A percentile compares a stretch with the other conserved stretches of the same genome.
Conservation (phyloP, 768 basidiomycete genomes). For the Russula olivacea region DNA sequence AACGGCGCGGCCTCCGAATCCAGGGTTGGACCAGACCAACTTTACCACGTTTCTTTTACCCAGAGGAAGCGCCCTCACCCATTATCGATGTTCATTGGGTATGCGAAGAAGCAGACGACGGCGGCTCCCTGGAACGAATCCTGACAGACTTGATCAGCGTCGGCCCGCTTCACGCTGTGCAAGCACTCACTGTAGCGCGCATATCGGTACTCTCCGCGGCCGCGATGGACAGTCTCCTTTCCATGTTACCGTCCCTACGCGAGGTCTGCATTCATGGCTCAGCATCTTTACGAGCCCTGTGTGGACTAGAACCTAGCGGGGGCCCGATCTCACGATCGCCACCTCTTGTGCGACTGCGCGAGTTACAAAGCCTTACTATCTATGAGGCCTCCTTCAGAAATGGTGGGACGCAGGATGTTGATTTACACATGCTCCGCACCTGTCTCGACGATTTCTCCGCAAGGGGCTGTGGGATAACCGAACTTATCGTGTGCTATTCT, state of each 20-base stretch:
- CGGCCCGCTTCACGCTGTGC: constrained; percentile 20
- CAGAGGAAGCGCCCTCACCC: constrained; percentile 11
- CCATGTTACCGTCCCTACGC: constrained; percentile 14
- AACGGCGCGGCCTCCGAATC: constrained; percentile 18
- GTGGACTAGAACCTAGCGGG: constrained; percentile 9
- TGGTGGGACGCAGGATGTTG: constrained; percentile 3
- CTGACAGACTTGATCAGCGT: constrained; percentile 15
- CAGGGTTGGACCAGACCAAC: constrained; percentile 15
- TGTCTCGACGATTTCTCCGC: constrained; percentile 8
- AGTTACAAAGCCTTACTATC: constrained; percentile 16
- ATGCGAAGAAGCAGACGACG: constrained; percentile 21
- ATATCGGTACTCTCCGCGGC: constrained; percentile 12
- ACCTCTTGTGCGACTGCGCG: constrained; percentile 13
- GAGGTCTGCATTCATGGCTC: constrained; percentile 25
- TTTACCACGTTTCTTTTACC: constrained; percentile 18
- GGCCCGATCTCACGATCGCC: neutral
- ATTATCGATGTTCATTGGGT: constrained; percentile 22
- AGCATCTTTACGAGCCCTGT: constrained; percentile 18
- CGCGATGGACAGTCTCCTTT: constrained; percentile 15
- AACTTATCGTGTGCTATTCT: constrained; percentile 25
- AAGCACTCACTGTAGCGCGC: constrained; percentile 22
- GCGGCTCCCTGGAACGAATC: constrained; percentile 13
- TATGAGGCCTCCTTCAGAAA: constrained; percentile 21
- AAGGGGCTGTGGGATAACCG: constrained; percentile 1
- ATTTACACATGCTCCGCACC: constrained; percentile 15